Conservation (phyloP, 2,329 filamentous ascomycete genomes). For the Mycocentrospora acerina region DNA sequence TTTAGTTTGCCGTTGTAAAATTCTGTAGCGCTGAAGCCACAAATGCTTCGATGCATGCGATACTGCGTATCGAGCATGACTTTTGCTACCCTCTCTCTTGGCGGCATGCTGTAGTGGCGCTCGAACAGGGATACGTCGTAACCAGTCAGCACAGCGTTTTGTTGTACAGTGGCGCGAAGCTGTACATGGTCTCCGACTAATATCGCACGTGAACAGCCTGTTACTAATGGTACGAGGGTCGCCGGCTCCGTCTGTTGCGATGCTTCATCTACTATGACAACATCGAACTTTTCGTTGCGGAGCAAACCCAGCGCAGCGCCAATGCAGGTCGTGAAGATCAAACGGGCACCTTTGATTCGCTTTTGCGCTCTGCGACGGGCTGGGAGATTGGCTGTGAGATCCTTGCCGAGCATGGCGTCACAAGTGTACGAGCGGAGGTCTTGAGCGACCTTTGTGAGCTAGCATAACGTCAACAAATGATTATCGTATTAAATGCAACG, state of each 20-base stretch:
- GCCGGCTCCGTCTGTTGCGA: slow-evolving; percentile 50
- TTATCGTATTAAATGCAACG: neutral
- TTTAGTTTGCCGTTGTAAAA: slow-evolving; percentile 45
- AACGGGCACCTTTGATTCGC: slow-evolving; percentile 37
- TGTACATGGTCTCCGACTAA: slow-evolving; percentile 53
- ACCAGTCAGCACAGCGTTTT: slow-evolving; percentile 35
- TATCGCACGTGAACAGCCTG: slow-evolving; percentile 47
- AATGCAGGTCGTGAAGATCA: slow-evolving; percentile 51
- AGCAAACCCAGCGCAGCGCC: slow-evolving; percentile 47
- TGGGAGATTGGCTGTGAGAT: slow-evolving; percentile 26
- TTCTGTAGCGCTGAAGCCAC: slow-evolving; percentile 43
- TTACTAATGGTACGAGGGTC: slow-evolving; percentile 31
- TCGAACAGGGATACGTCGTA: slow-evolving; percentile 51
- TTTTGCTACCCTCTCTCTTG: slow-evolving; percentile 21
- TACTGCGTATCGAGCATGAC: slow-evolving; percentile 51
- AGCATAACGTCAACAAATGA: no score
- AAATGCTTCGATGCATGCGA: slow-evolving; percentile 47
- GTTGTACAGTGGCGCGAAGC: slow-evolving; percentile 47
- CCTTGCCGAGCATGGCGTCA: slow-evolving; percentile 40
- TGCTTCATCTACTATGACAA: slow-evolving; percentile 51
- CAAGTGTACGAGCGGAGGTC: slow-evolving; percentile 22
- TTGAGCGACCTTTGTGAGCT: slow-evolving; percentile 24
- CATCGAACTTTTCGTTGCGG: slow-evolving; percentile 42
- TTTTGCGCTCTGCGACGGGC: slow-evolving; percentile 41
- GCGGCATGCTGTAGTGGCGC: slow-evolving; percentile 37